Evolutionary conservation across 495 filamentous ascomycete genomes (phyloP), one percentile per base, ranked within the genome.

Genomic region (Penicillium tannophilum): DNA sequence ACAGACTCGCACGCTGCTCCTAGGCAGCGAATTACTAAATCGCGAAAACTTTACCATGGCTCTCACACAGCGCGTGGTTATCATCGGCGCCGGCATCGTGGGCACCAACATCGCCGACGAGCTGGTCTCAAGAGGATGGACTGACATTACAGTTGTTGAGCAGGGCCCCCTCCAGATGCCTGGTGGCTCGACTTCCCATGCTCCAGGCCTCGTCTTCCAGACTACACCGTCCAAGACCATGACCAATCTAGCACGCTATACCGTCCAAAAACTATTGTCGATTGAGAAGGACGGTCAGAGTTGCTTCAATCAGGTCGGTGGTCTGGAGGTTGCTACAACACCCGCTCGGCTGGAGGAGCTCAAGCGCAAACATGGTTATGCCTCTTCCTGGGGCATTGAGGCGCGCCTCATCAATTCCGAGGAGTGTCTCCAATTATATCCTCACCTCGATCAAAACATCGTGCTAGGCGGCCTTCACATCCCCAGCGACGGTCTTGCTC

Each of bases 81-180:
- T 83, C 43, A 82, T 83, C 59, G 80, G 80, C 24, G 80, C 80
- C 33, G 80, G 80, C 6, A 83, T 83, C 52, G 80, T 83, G 23
- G 80, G 80, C 46, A 73, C 76, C 48, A 83, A 83, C 54, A 54
- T 83, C 26, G 80, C 79, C 36, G 80, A 83, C 58, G 80, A 83
- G 70, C 70, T 83, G 49, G 71, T 80, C 58, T 70, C 71, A 19
- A 76, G 76, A 17, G 80, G 79, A 69, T 81, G 79, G 75, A 72
- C 52, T 14, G 62, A 80, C 60, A 79, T 83, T 67, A 81, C 79
- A n/a, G 76, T 83, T 59, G 68, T 83, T 58, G 80, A 83, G 59
- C 80, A 83, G 55, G 80, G 80, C 10, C 80, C 80, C 23, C 56
- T 83, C 33, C 54, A 72, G 50, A 72, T 83, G 72, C 80, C 80